These are phyloP conservation scores for Clonostachys sp. DNA, from an alignment of 2,329 filamentous ascomycete species.

Conservation along the genomic window DNA sequence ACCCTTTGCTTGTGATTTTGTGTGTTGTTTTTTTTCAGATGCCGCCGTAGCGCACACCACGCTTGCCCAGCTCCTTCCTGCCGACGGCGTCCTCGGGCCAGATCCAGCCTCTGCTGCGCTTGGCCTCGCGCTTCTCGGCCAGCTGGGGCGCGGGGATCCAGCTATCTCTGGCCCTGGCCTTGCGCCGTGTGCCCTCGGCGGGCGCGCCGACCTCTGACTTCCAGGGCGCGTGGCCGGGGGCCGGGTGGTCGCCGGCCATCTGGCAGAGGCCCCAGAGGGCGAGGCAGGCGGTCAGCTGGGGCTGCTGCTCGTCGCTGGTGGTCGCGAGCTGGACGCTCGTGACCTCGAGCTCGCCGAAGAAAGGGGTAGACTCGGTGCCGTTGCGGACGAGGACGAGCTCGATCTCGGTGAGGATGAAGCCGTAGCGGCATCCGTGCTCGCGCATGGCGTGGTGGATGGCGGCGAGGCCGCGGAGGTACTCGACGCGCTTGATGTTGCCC, in stretches of 20 bases:
- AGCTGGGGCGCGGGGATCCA: slow-evolving; percentile 74
- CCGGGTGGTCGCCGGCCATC: slow-evolving; percentile 59
- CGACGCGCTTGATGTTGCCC: slow-evolving; percentile 76
- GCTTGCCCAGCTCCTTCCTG: slow-evolving; percentile 66
- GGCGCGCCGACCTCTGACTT: slow-evolving; percentile 70
- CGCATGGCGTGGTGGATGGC: slow-evolving; percentile 90
- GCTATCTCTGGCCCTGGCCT: slow-evolving; percentile 62
- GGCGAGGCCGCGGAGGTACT: slow-evolving; percentile 82
- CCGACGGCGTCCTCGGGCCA: slow-evolving; percentile 70
- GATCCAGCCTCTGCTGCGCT: slow-evolving; percentile 70
- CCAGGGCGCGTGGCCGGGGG: slow-evolving; percentile 56
- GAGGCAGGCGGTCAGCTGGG: slow-evolving; percentile 62
- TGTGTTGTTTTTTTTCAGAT: slow-evolving; percentile 1
- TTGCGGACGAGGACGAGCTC: slow-evolving; percentile 88
- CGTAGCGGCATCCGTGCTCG: slow-evolving; percentile 87
- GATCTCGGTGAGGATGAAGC: slow-evolving; percentile 95
- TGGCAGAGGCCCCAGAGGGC: slow-evolving; percentile 77
- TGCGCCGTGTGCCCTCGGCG: slow-evolving; percentile 66
- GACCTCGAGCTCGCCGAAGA: slow-evolving; percentile 87
- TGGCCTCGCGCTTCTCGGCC: slow-evolving; percentile 72
- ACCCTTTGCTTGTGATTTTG: neutral
- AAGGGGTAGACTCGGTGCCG: slow-evolving; percentile 65
- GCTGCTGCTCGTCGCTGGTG: slow-evolving; percentile 21
- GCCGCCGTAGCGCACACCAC: slow-evolving; percentile 52
- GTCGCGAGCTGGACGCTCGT: slow-evolving; percentile 53